A percentile compares a stretch with the other conserved stretches of the same genome.
Evolutionary conservation across 257 asterid species (phyloP).

Genomic region (Agastache rugosa): DNA sequence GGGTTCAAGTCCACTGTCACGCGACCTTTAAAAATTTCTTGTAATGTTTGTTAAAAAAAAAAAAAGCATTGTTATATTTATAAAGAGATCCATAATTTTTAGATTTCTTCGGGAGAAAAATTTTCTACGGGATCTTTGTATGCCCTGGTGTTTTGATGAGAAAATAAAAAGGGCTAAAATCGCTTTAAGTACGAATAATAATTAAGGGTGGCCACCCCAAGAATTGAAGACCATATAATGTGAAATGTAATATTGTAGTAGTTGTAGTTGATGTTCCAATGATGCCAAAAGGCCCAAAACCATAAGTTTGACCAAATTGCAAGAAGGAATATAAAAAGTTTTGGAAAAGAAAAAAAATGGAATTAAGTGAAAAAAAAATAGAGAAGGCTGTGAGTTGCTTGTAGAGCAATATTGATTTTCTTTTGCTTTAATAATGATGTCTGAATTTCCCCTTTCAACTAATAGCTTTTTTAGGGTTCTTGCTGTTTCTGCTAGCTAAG

Average conservation of each 20-base stretch:
- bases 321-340: slow-evolving; percentile 5
- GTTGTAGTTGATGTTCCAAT: slow-evolving; percentile 46
- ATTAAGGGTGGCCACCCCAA: slow-evolving; percentile 40
- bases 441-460: slow-evolving; percentile 22
- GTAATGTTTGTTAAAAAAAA: too few species aligned
- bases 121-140: too few species aligned
- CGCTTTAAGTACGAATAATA: slow-evolving; percentile 1
- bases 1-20: too few species aligned
- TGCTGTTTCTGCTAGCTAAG: slow-evolving; percentile 31
- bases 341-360: slow-evolving; percentile 12
- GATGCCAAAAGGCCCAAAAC: slow-evolving; percentile 49
- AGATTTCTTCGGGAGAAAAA: too few species aligned
- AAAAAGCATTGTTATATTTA: too few species aligned
- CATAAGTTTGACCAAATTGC: slow-evolving; percentile 51
- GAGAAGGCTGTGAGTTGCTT: slow-evolving; percentile 42
- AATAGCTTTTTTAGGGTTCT: slow-evolving; percentile 25
- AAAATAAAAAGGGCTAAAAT: background rate
- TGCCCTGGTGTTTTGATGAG: background rate
- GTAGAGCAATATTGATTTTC: slow-evolving; percentile 40
- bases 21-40: too few species aligned
- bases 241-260: slow-evolving; percentile 35
- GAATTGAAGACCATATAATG: slow-evolving; percentile 41
- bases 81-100: background rate
- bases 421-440: slow-evolving; percentile 46
- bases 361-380: slow-evolving; percentile 13